Evolutionary conservation across 1,284 basidiomycete species (phyloP), one percentile per base, ranked within the genome.

Genomic region (Sparassis latifolia): DNA sequence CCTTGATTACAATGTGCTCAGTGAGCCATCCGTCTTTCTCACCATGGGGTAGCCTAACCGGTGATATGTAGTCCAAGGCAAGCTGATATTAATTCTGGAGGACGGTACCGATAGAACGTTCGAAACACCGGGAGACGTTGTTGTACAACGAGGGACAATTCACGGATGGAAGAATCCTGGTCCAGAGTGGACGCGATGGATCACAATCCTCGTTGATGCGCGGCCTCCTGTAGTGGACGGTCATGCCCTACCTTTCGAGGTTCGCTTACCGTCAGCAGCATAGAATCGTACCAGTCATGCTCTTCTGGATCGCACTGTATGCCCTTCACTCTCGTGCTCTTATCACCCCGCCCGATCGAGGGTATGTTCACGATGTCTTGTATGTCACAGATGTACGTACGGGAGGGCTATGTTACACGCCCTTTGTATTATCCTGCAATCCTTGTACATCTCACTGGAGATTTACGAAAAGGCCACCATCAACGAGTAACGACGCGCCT

Each of bases 391-490:
- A 20, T 20, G 20, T 20, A 20, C 20, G 20, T 20, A 20, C 20
- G 20, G 20, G 20, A 20, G 20, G 20, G 20, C 20, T 20, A 20
- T 20, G 20, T 20, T 20, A 20, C 20, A 20, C 20, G 20, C 20
- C 20, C 20, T 20, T 20, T 20, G 20, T 20, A 20, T 20, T 32
- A 48, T 7, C 29, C 12, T 5, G 27, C 27, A 33, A 31, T 52
- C 65, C 12, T 28, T 30, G 31, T 4, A 45, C 20, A 10, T 12
- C 7, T 50, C 43, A 90, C 63, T 90, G 88, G 48, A 92, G 72
- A 55, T 89, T 89, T 35, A 90, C 88, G 55, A 89, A 88, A 32
- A 85, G 70, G 0, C 88, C 89, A 4, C 88, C 88, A 61, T 91
- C 89, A 0, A 89, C 88, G 2, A 91, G 69, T 10, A 91, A 66